Percentiles rank a stretch among this genome's conserved stretches.
phyloP scores from a whole-genome alignment of 2,329 filamentous ascomycete species.

The Alternaria ventricosa region DNA sequence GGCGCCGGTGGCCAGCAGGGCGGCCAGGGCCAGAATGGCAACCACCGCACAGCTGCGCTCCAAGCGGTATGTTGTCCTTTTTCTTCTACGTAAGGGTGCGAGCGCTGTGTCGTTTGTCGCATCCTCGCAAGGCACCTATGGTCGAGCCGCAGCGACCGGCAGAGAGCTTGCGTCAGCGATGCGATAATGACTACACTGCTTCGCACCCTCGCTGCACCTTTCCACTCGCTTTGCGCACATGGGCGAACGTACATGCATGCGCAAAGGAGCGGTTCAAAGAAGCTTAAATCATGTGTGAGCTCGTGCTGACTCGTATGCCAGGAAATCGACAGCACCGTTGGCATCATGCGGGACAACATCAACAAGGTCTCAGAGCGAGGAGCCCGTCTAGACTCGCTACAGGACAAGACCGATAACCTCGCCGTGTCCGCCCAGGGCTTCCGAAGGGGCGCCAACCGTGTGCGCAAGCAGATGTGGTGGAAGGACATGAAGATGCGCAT shows the following conservation, averaged over 20 bases:
- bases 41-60: slow-evolving; percentile 73
- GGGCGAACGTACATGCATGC: neutral
- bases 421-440: slow-evolving; percentile 93
- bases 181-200: slow-evolving; percentile 3
- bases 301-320: slow-evolving; percentile 49
- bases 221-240: neutral
- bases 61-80: slow-evolving; percentile 71
- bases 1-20: slow-evolving; percentile 57
- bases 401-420: slow-evolving; percentile 93
- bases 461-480: slow-evolving; percentile 98
- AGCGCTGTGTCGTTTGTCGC: slow-evolving; percentile 4
- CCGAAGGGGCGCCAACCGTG: slow-evolving; percentile 92
- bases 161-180: slow-evolving; percentile 19
- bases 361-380: slow-evolving; percentile 95
- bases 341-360: slow-evolving; percentile 97
- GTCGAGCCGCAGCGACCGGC: slow-evolving; percentile 11
- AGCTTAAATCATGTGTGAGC: neutral
- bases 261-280: neutral
- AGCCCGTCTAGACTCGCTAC: slow-evolving; percentile 82
- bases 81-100: slow-evolving; percentile 1
- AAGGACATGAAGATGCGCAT: slow-evolving; percentile 99
- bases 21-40: slow-evolving; percentile 58
- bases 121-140: slow-evolving; percentile 1
- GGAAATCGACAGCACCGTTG: slow-evolving; percentile 98
- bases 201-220: neutral